phyloP scores from a whole-genome alignment of 257 asterid genomes.

The Thymus mandschuricus region DNA sequence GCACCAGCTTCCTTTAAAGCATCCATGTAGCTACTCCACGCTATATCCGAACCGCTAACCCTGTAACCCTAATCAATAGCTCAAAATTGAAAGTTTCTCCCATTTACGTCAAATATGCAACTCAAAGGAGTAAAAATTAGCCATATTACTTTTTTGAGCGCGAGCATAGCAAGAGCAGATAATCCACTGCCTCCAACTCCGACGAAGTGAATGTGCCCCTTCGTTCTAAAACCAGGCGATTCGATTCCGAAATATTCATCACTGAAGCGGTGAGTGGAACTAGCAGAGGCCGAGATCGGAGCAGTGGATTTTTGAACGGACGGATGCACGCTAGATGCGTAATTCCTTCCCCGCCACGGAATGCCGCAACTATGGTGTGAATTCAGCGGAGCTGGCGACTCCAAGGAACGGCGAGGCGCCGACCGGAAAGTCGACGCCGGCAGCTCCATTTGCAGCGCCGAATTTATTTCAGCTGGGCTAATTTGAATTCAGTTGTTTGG shows the following conservation, averaged over 20 bases:
- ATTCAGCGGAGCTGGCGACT: neutral
- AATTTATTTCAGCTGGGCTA: neutral
- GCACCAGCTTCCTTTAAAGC: slow-evolving; percentile 39
- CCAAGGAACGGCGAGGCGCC: slow-evolving; percentile 11
- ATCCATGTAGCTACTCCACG: slow-evolving; percentile 44
- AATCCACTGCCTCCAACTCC: slow-evolving; percentile 50
- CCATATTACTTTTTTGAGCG: slow-evolving; percentile 34
- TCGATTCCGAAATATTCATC: neutral
- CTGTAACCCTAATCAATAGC: slow-evolving; percentile 35
- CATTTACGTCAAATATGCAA: neutral
- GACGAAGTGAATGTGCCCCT: slow-evolving; percentile 43
- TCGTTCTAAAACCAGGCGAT: slow-evolving; percentile 3
- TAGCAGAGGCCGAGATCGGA: slow-evolving; percentile 10
- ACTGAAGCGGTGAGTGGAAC: neutral
- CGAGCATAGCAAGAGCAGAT: slow-evolving; percentile 52
- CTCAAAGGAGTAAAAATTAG: neutral
- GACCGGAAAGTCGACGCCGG: slow-evolving; percentile 29
- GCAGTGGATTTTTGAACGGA: neutral
- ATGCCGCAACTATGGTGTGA: neutral
- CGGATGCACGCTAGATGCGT: neutral
- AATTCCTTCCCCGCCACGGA: neutral
- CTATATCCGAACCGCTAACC: slow-evolving; percentile 48
- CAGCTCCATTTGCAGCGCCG: slow-evolving; percentile 24
- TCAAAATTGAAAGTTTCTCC: neutral
- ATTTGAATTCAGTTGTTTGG: too few species aligned